Evolutionary conservation across 2,329 filamentous ascomycete genomes (phyloP).

Genomic region (Pseudocercospora pini-densiflorae): DNA sequence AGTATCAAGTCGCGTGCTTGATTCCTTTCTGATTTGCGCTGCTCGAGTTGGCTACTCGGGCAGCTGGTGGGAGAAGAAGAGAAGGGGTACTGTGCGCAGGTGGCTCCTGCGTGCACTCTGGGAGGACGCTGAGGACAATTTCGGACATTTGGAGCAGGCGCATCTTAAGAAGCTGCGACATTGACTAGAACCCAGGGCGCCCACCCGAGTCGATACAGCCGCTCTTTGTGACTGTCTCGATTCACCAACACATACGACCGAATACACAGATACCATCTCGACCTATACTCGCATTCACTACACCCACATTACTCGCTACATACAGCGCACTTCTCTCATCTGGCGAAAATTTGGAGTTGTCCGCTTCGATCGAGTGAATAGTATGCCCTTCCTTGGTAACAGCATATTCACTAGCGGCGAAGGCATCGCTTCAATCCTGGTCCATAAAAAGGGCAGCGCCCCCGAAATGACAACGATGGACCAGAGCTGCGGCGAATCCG

Average conservation of each 20-base stretch:
- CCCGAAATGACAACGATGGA: slow-evolving; percentile 1
- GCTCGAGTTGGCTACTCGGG: neutral
- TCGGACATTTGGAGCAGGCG: neutral
- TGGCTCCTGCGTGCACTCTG: neutral
- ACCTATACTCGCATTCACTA: slow-evolving; percentile 5
- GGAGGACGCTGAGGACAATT: neutral
- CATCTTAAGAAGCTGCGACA: slow-evolving; percentile 5
- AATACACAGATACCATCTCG: neutral
- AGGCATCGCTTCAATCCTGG: slow-evolving; percentile 1
- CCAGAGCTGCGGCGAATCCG: neutral
- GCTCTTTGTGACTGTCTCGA: slow-evolving; percentile 5
- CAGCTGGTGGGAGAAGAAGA: neutral
- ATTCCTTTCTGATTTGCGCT: neutral
- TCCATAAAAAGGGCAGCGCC: neutral
- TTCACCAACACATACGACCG: neutral
- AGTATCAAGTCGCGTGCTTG: slow-evolving; percentile 8
- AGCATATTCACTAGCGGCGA: neutral
- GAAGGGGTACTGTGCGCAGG: neutral
- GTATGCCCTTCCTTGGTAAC: neutral
- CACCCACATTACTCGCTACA: neutral
- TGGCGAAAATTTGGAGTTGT: neutral
- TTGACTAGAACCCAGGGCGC: slow-evolving; percentile 2
- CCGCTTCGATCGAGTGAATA: neutral
- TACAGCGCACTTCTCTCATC: neutral
- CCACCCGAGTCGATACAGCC: neutral